These are phyloP conservation scores for Dunaliella primolecta DNA, from an alignment of 139 green algal genomes.

Conservation along the genomic window DNA sequence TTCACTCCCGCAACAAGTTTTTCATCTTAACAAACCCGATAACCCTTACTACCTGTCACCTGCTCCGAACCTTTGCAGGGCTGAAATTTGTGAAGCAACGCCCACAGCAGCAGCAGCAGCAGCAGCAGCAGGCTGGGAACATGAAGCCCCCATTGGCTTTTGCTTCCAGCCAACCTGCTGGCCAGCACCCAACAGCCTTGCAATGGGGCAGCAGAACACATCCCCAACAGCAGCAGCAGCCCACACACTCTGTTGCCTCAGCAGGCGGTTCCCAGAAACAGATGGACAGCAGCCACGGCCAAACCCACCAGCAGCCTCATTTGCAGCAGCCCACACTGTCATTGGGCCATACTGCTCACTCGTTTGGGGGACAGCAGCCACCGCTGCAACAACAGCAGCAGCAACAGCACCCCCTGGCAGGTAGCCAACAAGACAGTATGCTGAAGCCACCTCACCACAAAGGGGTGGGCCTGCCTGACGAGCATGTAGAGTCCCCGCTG, in stretches of 20 bases:
- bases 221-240: not conserved
- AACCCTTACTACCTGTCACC: too few relatives aligned
- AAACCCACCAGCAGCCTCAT: not conserved
- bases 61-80: too few relatives aligned
- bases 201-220: too few relatives aligned
- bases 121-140: not conserved
- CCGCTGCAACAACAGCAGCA: too few relatives aligned
- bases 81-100: not conserved
- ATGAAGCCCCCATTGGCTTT: too few relatives aligned
- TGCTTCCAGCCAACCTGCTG: too few relatives aligned
- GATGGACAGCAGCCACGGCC: not conserved
- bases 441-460: not conserved
- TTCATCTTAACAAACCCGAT: too few relatives aligned
- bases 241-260: not conserved
- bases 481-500: not conserved
- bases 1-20: too few relatives aligned
- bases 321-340: not conserved
- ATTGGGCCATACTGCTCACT: not conserved
- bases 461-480: not conserved
- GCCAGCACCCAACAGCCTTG: too few relatives aligned
- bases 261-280: not conserved
- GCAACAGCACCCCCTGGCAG: too few relatives aligned
- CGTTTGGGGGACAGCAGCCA: not conserved
- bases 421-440: not conserved
- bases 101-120: not conserved